These are phyloP conservation scores for Hebeloma cylindrosporum DNA, from an alignment of 768 basidiomycete genomes.

Conservation along the genomic window DNA sequence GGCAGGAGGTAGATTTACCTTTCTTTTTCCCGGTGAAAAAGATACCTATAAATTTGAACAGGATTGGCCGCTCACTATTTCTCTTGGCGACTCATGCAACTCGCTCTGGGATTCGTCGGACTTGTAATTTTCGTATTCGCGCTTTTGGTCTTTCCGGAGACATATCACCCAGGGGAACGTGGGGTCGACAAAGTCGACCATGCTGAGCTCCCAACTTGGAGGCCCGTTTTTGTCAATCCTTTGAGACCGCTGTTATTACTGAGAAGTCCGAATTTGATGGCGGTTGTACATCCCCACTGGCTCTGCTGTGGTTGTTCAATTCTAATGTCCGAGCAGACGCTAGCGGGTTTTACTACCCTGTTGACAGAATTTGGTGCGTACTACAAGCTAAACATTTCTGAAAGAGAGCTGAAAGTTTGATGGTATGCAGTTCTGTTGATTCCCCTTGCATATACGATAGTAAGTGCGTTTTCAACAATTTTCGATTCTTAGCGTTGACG, in stretches of 20 bases:
- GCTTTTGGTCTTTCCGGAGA: constrained; percentile 58
- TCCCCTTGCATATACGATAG: constrained; percentile 68
- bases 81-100: constrained; percentile 67
- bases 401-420: background rate
- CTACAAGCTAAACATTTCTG: background rate
- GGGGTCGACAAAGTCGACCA: constrained; percentile 49
- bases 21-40: too few species aligned
- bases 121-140: constrained; percentile 41
- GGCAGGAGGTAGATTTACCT: constrained; percentile 43
- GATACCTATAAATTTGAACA: constrained; percentile 14
- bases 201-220: constrained; percentile 15
- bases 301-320: background rate
- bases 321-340: constrained; percentile 19
- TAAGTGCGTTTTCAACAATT: constrained; percentile 29
- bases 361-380: constrained; percentile 43
- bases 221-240: constrained; percentile 57
- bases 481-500: background rate
- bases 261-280: constrained; percentile 57
- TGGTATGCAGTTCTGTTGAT: constrained; percentile 45
- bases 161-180: constrained; percentile 57
- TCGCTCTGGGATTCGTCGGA: constrained; percentile 40
- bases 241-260: constrained; percentile 50
- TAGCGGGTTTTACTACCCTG: constrained; percentile 31
- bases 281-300: constrained; percentile 42
- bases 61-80: constrained; percentile 55